These are phyloP conservation scores for Vigna radiata DNA, from an alignment of 306 rosid species.

Conservation along the genomic window DNA sequence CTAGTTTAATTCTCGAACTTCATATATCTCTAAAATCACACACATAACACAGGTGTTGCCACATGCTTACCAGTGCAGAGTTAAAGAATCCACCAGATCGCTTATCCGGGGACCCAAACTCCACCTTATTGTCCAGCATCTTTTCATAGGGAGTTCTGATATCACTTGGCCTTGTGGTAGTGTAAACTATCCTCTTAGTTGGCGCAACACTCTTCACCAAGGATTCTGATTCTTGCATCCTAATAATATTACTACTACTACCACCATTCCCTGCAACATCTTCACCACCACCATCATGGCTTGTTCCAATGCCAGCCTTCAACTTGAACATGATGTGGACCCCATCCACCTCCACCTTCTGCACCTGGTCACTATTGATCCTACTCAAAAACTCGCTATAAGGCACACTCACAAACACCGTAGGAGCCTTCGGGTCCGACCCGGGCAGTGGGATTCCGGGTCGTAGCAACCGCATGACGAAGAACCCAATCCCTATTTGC, in stretches of 20 bases:
- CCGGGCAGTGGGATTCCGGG: slow-evolving; percentile 85
- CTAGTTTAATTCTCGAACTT: background rate
- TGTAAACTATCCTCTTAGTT: slow-evolving; percentile 78
- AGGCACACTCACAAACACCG: slow-evolving; percentile 71
- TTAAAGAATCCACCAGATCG: slow-evolving; percentile 90
- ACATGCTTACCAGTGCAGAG: slow-evolving; percentile 79
- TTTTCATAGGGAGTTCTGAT: slow-evolving; percentile 90
- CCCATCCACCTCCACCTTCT: slow-evolving; percentile 97
- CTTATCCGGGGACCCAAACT: slow-evolving; percentile 92
- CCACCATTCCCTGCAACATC: slow-evolving; percentile 43
- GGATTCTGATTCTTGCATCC: slow-evolving; percentile 67
- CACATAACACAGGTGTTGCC: slow-evolving; percentile 21
- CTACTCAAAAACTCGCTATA: slow-evolving; percentile 89
- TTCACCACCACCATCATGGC: slow-evolving; percentile 58
- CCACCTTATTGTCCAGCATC: slow-evolving; percentile 93
- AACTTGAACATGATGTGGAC: slow-evolving; percentile 87
- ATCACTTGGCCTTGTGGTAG: slow-evolving; percentile 91
- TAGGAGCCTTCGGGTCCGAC: slow-evolving; percentile 56
- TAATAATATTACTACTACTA: slow-evolving; percentile 38
- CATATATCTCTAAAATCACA: background rate
- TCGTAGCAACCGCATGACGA: slow-evolving; percentile 79
- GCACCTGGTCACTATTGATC: slow-evolving; percentile 74
- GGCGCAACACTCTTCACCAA: slow-evolving; percentile 74
- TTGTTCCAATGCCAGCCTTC: slow-evolving; percentile 59
- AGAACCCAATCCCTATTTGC: slow-evolving; percentile 78